These are phyloP conservation scores for Eimeria sp. DNA, from an alignment of 169 alveolate species.

Conservation along the genomic window DNA sequence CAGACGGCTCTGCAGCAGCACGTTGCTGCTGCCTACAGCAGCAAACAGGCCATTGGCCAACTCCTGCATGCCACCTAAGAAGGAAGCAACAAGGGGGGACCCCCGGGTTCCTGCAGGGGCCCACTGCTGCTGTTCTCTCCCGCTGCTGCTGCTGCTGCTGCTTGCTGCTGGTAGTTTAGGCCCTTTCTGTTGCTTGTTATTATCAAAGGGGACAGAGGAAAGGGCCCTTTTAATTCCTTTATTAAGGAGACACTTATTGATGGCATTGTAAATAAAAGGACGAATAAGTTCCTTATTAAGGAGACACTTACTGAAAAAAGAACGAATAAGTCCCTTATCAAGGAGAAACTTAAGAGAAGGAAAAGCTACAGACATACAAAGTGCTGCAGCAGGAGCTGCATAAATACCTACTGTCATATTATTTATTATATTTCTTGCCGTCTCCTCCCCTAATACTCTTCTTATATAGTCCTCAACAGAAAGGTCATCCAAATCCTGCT, in stretches of 20 bases:
- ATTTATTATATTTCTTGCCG: neutral
- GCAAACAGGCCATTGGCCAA: neutral
- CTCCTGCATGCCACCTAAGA: constrained; percentile 48
- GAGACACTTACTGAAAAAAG: too few relatives aligned
- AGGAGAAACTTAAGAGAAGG: constrained; percentile 15
- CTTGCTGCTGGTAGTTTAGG: neutral
- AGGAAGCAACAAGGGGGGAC: constrained; percentile 49
- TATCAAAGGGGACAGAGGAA: neutral
- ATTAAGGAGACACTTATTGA: neutral
- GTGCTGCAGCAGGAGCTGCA: constrained; percentile 27
- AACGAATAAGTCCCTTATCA: neutral
- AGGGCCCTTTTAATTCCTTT: neutral
- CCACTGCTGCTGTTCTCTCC: neutral
- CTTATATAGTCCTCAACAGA: neutral
- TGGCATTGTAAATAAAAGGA: too few relatives aligned
- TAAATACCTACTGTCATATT: constrained; percentile 54
- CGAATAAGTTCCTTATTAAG: too few relatives aligned
- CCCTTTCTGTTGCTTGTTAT: neutral
- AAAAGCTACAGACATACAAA: constrained; percentile 51
- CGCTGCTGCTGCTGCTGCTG: neutral
- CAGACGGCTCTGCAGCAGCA: constrained; percentile 1
- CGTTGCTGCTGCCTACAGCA: neutral
- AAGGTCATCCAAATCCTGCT: neutral
- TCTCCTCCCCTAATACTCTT: constrained; percentile 31
- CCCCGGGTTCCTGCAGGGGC: neutral